phyloP scores from a whole-genome alignment of 768 basidiomycete genomes.

The Psilocybe sp. region DNA sequence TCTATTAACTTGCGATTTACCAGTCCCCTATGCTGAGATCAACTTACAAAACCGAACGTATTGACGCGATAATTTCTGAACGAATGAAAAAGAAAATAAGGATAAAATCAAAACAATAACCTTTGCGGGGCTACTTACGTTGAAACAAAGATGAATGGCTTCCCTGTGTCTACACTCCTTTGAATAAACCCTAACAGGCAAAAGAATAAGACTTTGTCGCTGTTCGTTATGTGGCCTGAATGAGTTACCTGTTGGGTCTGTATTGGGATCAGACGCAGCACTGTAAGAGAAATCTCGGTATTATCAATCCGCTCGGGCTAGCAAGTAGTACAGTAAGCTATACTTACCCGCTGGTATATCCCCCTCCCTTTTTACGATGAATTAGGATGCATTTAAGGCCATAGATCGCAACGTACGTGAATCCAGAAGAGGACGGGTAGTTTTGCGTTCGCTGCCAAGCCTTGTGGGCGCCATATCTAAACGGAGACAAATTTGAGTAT shows the following conservation, averaged over 20 bases:
- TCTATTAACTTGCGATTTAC: slow-evolving; percentile 17
- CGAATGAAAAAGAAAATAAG: too few species aligned
- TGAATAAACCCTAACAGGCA: slow-evolving; percentile 42
- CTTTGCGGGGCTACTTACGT: slow-evolving; percentile 27
- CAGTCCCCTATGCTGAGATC: not conserved
- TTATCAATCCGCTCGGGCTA: not conserved
- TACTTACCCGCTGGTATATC: slow-evolving; percentile 2
- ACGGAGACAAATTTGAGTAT: not conserved
- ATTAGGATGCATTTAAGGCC: too few species aligned
- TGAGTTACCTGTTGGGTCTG: slow-evolving; percentile 20
- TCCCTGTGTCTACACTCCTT: slow-evolving; percentile 41
- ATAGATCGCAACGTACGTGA: not conserved
- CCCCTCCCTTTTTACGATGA: not conserved
- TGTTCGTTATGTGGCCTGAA: not conserved
- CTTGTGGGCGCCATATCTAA: slow-evolving; percentile 18
- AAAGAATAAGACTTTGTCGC: not conserved
- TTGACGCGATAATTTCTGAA: slow-evolving; percentile 55
- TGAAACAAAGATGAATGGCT: slow-evolving; percentile 58
- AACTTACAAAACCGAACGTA: slow-evolving; percentile 53
- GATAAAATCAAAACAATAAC: too few species aligned
- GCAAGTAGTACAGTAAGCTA: not conserved
- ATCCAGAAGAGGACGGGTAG: slow-evolving; percentile 14
- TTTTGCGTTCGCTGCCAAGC: slow-evolving; percentile 2
- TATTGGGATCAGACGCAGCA: slow-evolving; percentile 41
- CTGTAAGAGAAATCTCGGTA: slow-evolving; percentile 39